These are phyloP conservation scores for Colletotrichum euphorbiae DNA, from an alignment of 2,329 filamentous ascomycete species.

Conservation along the genomic window DNA sequence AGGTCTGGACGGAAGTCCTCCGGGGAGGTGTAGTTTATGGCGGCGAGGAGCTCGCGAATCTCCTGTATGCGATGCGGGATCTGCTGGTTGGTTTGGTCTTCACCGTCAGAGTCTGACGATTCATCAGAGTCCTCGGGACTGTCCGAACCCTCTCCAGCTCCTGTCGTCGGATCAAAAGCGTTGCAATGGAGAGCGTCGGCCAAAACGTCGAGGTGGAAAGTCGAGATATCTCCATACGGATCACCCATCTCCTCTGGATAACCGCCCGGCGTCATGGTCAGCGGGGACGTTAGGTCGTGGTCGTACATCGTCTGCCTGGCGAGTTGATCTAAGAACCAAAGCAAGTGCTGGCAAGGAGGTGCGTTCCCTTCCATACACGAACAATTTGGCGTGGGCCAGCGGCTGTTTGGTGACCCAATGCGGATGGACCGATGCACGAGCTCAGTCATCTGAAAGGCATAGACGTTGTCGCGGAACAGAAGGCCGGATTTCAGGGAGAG, in stretches of 20 bases:
- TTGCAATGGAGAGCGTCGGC: slow-evolving; percentile 65
- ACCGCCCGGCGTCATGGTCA: slow-evolving; percentile 57
- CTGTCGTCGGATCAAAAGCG: slow-evolving; percentile 45
- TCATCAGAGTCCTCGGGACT: slow-evolving; percentile 43
- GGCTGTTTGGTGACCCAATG: slow-evolving; percentile 56
- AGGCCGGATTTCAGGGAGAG: slow-evolving; percentile 64
- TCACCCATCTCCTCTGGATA: slow-evolving; percentile 60
- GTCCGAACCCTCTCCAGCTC: slow-evolving; percentile 40
- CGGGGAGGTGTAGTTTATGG: slow-evolving; percentile 47
- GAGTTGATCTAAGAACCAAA: slow-evolving; percentile 68
- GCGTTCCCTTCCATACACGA: slow-evolving; percentile 53
- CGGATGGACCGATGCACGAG: slow-evolving; percentile 63
- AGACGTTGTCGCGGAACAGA: slow-evolving; percentile 57
- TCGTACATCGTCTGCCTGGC: slow-evolving; percentile 59
- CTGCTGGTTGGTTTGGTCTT: slow-evolving; percentile 36
- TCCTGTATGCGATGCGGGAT: slow-evolving; percentile 58
- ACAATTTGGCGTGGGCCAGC: slow-evolving; percentile 57
- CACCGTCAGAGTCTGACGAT: slow-evolving; percentile 45
- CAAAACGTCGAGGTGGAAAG: slow-evolving; percentile 63
- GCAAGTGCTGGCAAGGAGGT: slow-evolving; percentile 61
- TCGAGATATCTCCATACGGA: slow-evolving; percentile 61
- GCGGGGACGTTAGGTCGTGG: slow-evolving; percentile 50
- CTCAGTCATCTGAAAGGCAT: slow-evolving; percentile 68
- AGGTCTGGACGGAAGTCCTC: slow-evolving; percentile 62
- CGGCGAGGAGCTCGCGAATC: slow-evolving; percentile 63